A percentile compares a stretch with the other conserved stretches of the same genome.
Evolutionary conservation across 306 rosid species (phyloP).

Genomic region (Fragaria iinumae): DNA sequence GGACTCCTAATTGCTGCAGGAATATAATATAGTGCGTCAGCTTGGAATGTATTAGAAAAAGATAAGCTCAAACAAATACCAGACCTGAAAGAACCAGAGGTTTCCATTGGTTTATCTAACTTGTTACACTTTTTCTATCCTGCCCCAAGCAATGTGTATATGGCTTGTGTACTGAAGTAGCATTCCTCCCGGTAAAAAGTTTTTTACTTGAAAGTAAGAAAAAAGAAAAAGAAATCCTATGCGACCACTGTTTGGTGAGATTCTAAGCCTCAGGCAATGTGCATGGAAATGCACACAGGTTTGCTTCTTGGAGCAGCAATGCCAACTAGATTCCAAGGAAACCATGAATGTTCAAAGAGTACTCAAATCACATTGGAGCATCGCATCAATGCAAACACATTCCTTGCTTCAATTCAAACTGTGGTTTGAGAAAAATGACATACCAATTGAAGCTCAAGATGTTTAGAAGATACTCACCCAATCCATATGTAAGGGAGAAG

Average conservation of each 20-base stretch:
- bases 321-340: slow-evolving; percentile 1
- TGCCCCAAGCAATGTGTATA: neutral
- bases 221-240: neutral
- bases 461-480: slow-evolving; percentile 51
- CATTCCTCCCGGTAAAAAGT: neutral
- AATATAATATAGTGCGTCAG: slow-evolving; percentile 30
- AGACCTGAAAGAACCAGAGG: neutral
- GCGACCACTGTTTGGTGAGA: neutral
- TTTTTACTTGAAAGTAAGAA: neutral
- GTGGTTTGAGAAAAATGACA: neutral
- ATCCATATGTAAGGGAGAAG: slow-evolving; percentile 70
- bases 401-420: neutral
- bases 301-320: neutral
- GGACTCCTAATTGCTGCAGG: slow-evolving; percentile 30
- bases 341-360: neutral
- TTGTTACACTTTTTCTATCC: neutral
- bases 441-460: neutral
- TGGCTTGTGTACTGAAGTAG: neutral
- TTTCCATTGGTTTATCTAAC: neutral
- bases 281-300: neutral
- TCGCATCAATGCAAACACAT: neutral
- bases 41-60: slow-evolving; percentile 22
- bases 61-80: neutral
- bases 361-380: neutral
- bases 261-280: neutral